These are phyloP conservation scores for Phytophthora constricta DNA, from an alignment of 352 stramenopile species.

Conservation along the genomic window DNA sequence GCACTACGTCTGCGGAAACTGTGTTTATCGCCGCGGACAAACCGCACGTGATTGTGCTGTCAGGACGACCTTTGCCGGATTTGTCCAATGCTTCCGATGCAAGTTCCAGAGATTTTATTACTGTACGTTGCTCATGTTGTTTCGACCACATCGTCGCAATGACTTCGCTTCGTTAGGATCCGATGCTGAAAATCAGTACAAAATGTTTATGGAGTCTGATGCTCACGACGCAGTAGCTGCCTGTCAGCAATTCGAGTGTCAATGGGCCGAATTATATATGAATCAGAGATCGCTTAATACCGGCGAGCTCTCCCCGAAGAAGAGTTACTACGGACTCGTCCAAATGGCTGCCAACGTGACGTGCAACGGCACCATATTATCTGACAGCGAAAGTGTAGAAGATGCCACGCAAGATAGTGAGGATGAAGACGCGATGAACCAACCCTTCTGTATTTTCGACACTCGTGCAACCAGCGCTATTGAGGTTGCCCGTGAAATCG, in stretches of 20 bases:
- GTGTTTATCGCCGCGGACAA: not conserved
- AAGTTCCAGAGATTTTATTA: not conserved
- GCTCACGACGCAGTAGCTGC: not conserved
- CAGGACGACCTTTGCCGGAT: not conserved
- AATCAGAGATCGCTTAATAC: not conserved
- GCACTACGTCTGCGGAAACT: not conserved
- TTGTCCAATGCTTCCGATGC: not conserved
- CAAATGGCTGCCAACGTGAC: not conserved
- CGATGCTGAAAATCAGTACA: not conserved
- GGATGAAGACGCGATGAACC: not conserved
- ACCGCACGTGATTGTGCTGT: not conserved
- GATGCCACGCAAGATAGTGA: not conserved
- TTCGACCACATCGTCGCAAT: constrained; percentile 1
- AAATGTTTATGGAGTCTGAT: not conserved
- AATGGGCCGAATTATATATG: constrained; percentile 6
- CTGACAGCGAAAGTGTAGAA: not conserved
- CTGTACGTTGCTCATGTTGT: not conserved
- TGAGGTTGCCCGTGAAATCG: constrained; percentile 1
- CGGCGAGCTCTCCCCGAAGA: not conserved
- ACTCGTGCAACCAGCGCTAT: not conserved
- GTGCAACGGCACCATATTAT: not conserved
- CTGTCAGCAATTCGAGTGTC: not conserved
- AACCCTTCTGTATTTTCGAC: not conserved
- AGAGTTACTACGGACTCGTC: not conserved
- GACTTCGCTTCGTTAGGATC: not conserved